phyloP scores from a whole-genome alignment of 257 asterid genomes.

The Asclepias syriaca region DNA sequence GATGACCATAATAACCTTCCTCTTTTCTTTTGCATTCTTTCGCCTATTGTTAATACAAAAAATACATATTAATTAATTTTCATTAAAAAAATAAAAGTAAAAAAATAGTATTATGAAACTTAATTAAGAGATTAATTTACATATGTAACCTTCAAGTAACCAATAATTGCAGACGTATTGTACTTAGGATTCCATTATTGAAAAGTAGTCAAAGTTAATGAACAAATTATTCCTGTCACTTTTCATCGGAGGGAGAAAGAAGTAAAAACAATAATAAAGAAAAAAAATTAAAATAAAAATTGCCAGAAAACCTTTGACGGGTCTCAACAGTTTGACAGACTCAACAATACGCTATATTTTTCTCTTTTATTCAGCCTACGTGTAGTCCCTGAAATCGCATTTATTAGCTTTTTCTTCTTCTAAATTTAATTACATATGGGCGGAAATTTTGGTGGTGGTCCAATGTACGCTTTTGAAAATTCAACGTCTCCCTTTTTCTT shows the following conservation, averaged over 20 bases:
- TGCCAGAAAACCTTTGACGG: neutral
- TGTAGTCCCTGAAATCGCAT: neutral
- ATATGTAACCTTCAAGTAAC: no score
- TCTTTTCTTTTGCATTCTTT: no score
- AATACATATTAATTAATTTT: no score
- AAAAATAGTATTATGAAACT: no score
- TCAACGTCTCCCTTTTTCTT: neutral
- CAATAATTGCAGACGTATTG: no score
- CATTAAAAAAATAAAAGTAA: no score
- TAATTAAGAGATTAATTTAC: no score
- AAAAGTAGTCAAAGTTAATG: neutral
- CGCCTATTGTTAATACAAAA: no score
- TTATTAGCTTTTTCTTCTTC: neutral
- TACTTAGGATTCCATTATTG: neutral
- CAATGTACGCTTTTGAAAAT: neutral
- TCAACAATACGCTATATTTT: neutral
- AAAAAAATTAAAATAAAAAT: neutral
- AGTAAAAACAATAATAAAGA: no score
- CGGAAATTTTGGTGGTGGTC: neutral
- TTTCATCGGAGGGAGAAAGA: no score
- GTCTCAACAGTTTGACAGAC: constrained; percentile 1
- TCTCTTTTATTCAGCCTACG: neutral
- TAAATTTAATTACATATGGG: neutral
- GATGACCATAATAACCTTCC: no score
- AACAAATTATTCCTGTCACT: neutral